phyloP scores from a whole-genome alignment of 768 basidiomycete genomes.

The Flagelloscypha sp. region DNA sequence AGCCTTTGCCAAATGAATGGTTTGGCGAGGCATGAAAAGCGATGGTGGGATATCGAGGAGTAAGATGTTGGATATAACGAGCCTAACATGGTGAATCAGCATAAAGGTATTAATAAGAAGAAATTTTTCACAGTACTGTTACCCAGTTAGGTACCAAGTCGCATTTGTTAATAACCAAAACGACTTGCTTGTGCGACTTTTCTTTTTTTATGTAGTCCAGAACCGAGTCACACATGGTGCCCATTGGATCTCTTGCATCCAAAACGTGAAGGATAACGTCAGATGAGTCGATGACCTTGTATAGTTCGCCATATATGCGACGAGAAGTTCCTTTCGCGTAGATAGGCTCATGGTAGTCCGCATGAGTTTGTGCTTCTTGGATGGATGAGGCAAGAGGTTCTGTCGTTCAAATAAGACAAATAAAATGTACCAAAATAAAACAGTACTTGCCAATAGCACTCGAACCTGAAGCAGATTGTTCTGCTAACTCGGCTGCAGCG shows the following conservation, averaged over 20 bases:
- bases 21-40: slow-evolving; percentile 99
- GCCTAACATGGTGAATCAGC: slow-evolving; percentile 42
- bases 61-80: slow-evolving; percentile 91
- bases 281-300: slow-evolving; percentile 98
- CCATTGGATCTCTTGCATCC: slow-evolving; percentile 92
- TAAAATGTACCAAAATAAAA: background rate
- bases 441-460: slow-evolving; percentile 36
- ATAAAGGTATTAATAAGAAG: slow-evolving; percentile 2
- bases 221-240: slow-evolving; percentile 91
- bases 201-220: slow-evolving; percentile 92
- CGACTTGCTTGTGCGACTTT: slow-evolving; percentile 95
- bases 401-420: slow-evolving; percentile 10
- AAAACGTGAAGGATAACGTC: slow-evolving; percentile 93
- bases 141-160: slow-evolving; percentile 99
- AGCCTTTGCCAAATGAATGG: slow-evolving; percentile 98
- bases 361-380: slow-evolving; percentile 54
- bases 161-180: slow-evolving; percentile 96
- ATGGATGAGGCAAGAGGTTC: slow-evolving; percentile 43
- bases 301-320: slow-evolving; percentile 94
- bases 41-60: slow-evolving; percentile 90
- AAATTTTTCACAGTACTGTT: slow-evolving; percentile 57
- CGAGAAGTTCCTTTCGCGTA: slow-evolving; percentile 93
- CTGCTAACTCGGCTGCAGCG: slow-evolving; percentile 47
- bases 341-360: slow-evolving; percentile 81
- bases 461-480: slow-evolving; percentile 29